Evolutionary conservation across 352 stramenopile genomes (phyloP).

Genomic region (Phytophthora quininea): DNA sequence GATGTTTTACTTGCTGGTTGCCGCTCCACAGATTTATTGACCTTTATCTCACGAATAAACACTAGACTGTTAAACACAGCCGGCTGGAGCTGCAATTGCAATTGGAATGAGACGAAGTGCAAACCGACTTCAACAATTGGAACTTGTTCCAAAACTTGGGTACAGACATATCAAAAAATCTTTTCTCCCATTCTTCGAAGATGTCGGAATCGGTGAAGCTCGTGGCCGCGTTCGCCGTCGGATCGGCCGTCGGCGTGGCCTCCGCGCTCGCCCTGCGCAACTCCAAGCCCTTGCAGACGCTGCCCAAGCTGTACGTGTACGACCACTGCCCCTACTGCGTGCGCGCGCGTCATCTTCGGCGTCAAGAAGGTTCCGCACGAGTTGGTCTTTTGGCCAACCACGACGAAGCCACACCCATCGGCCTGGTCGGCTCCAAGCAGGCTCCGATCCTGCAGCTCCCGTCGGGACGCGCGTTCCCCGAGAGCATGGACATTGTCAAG

Average conservation of each 20-base stretch:
- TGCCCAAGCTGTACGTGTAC: conserved; percentile 63
- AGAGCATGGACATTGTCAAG: conserved; percentile 71
- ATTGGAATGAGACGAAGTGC: no score
- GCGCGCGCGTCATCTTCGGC: conserved; percentile 58
- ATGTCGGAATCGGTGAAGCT: conserved; percentile 38
- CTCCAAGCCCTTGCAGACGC: conserved; percentile 11
- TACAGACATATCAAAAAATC: no score
- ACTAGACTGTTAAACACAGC: no score
- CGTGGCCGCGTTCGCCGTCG: conserved; percentile 29
- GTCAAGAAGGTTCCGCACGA: conserved; percentile 54
- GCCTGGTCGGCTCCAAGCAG: conserved; percentile 54
- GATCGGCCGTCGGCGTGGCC: conserved; percentile 29
- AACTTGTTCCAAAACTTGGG: no score
- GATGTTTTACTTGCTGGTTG: no score
- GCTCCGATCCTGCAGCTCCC: conserved; percentile 56
- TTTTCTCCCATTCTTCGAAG: no score
- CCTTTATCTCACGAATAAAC: no score
- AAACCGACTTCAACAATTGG: no score
- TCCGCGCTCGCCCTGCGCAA: conserved; percentile 17
- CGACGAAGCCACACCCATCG: conserved; percentile 59
- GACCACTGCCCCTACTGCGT: conserved; percentile 67
- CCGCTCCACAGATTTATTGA: no score
- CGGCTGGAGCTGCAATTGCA: no score
- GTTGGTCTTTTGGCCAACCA: conserved; percentile 55
- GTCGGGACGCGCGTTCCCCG: conserved; percentile 46